Percentiles rank a stretch among this genome's conserved stretches.
These are phyloP conservation scores for Dryadomyces quercus-mongolicae DNA, from an alignment of 2,329 filamentous ascomycete genomes.

Conservation along the genomic window DNA sequence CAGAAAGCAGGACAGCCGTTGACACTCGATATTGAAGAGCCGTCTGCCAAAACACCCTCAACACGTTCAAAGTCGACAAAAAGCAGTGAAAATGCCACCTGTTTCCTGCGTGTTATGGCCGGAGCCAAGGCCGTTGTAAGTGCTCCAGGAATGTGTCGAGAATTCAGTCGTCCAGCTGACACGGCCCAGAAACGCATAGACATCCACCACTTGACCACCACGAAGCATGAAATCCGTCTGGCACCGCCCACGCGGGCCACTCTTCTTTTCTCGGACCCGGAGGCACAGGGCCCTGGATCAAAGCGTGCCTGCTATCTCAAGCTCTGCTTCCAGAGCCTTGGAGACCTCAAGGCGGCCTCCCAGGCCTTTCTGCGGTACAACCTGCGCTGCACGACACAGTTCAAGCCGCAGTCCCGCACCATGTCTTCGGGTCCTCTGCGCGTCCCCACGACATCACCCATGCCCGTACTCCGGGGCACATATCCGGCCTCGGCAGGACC, in stretches of 20 bases:
- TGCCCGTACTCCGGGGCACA: background rate
- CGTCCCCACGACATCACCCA: background rate
- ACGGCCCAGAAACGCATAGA: background rate
- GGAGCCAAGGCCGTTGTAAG: background rate
- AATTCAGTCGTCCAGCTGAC: too few species aligned
- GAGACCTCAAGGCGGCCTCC: constrained; percentile 10
- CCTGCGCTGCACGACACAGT: constrained; percentile 9
- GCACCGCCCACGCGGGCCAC: constrained; percentile 10
- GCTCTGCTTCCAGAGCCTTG: constrained; percentile 12
- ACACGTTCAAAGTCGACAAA: background rate
- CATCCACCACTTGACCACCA: background rate
- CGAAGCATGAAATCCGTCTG: constrained; percentile 9
- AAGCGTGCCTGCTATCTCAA: constrained; percentile 7
- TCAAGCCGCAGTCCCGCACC: constrained; percentile 4
- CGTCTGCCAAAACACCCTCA: background rate
- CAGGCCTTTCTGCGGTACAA: constrained; percentile 9
- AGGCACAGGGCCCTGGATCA: too few species aligned
- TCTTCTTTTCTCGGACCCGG: constrained; percentile 4
- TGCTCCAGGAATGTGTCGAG: too few species aligned
- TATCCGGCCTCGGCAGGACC: background rate
- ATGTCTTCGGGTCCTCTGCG: background rate
- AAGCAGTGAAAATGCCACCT: background rate
- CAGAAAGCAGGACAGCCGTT: background rate
- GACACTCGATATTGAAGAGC: constrained; percentile 1
- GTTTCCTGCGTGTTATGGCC: background rate